Base-by-base conservation (phyloP, 2,329 filamentous ascomycete species). In the Fusarium napiforme region DNA sequence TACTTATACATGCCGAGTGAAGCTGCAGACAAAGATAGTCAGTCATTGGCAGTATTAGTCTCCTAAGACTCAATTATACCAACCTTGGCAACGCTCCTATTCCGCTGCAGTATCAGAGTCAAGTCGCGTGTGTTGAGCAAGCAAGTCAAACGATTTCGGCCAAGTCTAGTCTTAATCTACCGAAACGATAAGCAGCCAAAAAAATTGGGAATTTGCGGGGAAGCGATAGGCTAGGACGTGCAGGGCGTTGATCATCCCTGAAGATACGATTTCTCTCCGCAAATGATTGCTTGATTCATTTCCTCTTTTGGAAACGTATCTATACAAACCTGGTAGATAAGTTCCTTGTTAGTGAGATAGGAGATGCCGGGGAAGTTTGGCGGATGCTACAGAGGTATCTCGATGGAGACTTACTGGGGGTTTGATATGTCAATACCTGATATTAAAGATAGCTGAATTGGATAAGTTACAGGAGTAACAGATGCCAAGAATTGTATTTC, bases 1-100 rank as follows among this genome's bases (percentile, higher is more conserved):
- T 67, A 69, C 65, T 69, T 69, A 69, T 69, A 69, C 67, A 59
- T 53, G 40, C 30, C 39, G 52, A 30, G 36, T 55, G 50, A 55
- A 55, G 50, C 50, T 55, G 26, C 50, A 55, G 50, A 40, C 19
- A 30, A 37, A 23, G 56, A 59, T 19, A 50, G 21, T 28, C 55
- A 50, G 21, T 18, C 55, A 36, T 49, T 58, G 55, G 55, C 15
- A 59, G 42, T 30, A 23, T 36, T 30, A 50, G 32, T 36, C 42
- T 50, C 32, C 7, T 4, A 10, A 49, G 19, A 49, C 40, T 37
- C 19, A 30, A 30, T 36, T 49, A 55, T n/a, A 42, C 50, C 36
- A 9, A 58, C 32, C 56, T 59, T 59, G 56, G 42, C 56, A 50
- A 59, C 23, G 56, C 42, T 59, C 32, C 32, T 37, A 50, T 50